Evolutionary conservation across 1,284 basidiomycete genomes (phyloP).

Genomic region (Vanrija sp.): DNA sequence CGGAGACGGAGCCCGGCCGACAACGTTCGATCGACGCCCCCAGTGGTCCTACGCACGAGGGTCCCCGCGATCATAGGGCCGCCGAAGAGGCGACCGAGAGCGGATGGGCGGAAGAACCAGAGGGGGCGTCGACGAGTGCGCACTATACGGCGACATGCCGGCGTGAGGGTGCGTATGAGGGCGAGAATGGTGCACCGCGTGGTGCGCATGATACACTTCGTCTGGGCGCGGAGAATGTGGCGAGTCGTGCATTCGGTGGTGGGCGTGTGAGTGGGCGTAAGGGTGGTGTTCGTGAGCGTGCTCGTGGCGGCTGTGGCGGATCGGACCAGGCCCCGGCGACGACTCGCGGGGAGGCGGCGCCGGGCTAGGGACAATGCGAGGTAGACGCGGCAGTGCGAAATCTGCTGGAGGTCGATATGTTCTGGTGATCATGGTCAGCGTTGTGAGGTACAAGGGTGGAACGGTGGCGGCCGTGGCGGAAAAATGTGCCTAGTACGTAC

Average conservation of each 20-base stretch:
- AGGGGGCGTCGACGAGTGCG: conserved; percentile 5
- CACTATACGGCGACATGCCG: background rate
- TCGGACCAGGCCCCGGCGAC: no score
- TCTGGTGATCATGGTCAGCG: background rate
- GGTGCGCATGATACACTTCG: background rate
- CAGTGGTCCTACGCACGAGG: no score
- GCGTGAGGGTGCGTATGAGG: conserved; percentile 4
- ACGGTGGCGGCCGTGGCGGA: background rate
- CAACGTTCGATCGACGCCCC: no score
- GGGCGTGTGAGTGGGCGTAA: background rate
- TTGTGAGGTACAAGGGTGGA: background rate
- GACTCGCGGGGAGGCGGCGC: background rate
- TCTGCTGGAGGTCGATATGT: background rate
- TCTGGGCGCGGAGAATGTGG: background rate
- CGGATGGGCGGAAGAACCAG: conserved; percentile 14
- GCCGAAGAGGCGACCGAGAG: conserved; percentile 6
- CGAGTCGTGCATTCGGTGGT: background rate
- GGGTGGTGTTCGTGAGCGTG: conserved; percentile 1
- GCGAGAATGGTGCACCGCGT: background rate
- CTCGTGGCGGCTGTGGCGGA: no score
- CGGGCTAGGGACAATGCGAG: conserved; percentile 8
- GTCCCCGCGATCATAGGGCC: conserved; percentile 7
- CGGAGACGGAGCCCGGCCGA: no score
- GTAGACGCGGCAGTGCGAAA: conserved; percentile 10
- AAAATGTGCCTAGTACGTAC: background rate